phyloP scores from a whole-genome alignment of 805 yeast species.

The Metschnikowia borealis region DNA sequence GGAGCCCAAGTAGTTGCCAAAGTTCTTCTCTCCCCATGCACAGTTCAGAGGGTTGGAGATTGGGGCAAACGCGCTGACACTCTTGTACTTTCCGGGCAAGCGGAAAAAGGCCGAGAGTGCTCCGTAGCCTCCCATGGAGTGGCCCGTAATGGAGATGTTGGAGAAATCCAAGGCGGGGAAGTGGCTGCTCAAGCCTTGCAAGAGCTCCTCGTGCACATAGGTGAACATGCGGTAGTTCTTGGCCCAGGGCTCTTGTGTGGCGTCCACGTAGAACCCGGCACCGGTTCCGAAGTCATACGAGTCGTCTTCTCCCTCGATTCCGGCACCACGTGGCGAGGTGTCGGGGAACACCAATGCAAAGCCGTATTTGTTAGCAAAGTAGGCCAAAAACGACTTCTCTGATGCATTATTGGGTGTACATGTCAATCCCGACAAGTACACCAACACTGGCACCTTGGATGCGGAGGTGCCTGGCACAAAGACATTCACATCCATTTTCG shows the following conservation, averaged over 20 bases:
- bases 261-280: conserved; percentile 92
- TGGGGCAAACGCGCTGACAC: conserved; percentile 90
- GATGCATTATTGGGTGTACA: conserved; percentile 92
- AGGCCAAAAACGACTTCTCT: conserved; percentile 87
- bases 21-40: conserved; percentile 89
- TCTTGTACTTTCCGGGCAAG: conserved; percentile 67
- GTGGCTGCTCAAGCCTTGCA: conserved; percentile 42
- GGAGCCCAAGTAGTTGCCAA: conserved; percentile 69
- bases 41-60: conserved; percentile 72
- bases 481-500: conserved; percentile 80
- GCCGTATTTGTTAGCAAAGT: conserved; percentile 74
- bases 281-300: conserved; percentile 90
- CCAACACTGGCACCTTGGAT: conserved; percentile 58
- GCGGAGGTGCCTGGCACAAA: conserved; percentile 60
- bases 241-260: conserved; percentile 68
- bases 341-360: conserved; percentile 92
- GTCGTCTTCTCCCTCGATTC: conserved; percentile 74
- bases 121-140: conserved; percentile 98
- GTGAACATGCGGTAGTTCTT: conserved; percentile 81
- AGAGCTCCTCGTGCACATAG: conserved; percentile 74
- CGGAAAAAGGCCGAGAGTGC: conserved; percentile 66
- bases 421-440: conserved; percentile 84
- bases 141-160: conserved; percentile 81
- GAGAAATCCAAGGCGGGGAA: conserved; percentile 54
- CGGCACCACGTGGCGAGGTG: conserved; percentile 90